Percentiles rank a stretch among this genome's conserved stretches.
Evolutionary conservation across 1,284 basidiomycete species (phyloP).

Genomic region (Ceratorhiza oryzae-sativae): DNA sequence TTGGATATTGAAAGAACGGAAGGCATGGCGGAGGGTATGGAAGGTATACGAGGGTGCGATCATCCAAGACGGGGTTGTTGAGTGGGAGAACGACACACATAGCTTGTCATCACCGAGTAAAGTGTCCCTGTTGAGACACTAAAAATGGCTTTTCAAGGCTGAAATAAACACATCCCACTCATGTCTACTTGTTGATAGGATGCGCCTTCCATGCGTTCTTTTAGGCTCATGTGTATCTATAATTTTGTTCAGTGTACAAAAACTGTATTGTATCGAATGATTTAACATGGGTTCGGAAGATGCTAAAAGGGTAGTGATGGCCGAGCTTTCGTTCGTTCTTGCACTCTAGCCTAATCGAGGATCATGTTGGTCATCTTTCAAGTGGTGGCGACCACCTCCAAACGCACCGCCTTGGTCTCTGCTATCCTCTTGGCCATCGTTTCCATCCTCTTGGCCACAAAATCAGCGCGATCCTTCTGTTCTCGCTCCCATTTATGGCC

Average conservation of each 20-base stretch:
- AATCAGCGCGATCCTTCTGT: slow-evolving; percentile 38
- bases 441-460: slow-evolving; percentile 40
- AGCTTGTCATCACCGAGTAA: background rate
- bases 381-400: background rate
- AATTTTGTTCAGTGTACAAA: no score
- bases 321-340: slow-evolving; percentile 26
- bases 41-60: slow-evolving; percentile 26
- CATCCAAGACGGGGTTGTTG: slow-evolving; percentile 9
- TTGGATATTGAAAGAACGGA: slow-evolving; percentile 24
- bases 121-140: background rate
- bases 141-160: background rate
- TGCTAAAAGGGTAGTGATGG: slow-evolving; percentile 33
- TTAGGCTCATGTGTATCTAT: no score
- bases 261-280: no score
- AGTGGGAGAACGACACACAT: background rate
- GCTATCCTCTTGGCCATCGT: slow-evolving; percentile 39
- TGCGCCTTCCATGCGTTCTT: no score
- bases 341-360: slow-evolving; percentile 14
- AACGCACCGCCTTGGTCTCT: slow-evolving; percentile 28
- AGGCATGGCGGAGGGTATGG: slow-evolving; percentile 27
- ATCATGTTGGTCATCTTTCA: background rate
- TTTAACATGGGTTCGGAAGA: no score
- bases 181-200: no score
- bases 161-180: no score
- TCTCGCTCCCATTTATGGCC: slow-evolving; percentile 76